Evolutionary conservation across 2,329 filamentous ascomycete genomes (phyloP).

Genomic region (Ophiostoma piceae): DNA sequence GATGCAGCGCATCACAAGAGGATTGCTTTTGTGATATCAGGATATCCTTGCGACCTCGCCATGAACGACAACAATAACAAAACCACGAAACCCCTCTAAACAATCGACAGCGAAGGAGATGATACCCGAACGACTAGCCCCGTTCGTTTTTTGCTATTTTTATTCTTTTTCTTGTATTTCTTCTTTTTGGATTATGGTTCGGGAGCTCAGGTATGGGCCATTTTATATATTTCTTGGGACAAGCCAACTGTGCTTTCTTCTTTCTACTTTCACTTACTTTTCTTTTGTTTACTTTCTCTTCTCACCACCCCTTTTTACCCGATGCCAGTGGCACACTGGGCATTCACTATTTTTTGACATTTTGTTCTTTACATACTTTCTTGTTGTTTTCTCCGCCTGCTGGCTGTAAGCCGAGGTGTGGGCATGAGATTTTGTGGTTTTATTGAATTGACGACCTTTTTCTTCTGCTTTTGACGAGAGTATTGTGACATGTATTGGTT

Average conservation of each 20-base stretch:
- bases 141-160: conserved; percentile 8
- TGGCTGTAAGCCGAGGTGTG: neutral
- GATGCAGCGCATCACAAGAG: conserved; percentile 6
- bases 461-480: neutral
- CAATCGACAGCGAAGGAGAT: neutral
- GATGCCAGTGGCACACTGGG: conserved; percentile 7
- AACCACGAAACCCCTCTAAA: neutral
- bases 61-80: neutral
- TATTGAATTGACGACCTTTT: conserved; percentile 13
- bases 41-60: neutral
- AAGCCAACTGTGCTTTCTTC: neutral
- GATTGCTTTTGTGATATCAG: neutral
- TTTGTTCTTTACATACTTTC: conserved; percentile 10
- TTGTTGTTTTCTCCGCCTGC: neutral
- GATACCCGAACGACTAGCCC: neutral
- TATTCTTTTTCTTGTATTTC: conserved; percentile 8
- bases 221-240: conserved; percentile 10
- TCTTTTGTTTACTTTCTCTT: conserved; percentile 10
- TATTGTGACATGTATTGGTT: neutral
- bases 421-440: neutral
- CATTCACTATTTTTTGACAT: neutral
- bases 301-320: conserved; percentile 14
- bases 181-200: neutral
- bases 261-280: neutral
- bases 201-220: conserved; percentile 9